Conservation (phyloP, 768 basidiomycete species). For the Leucocoprinus sp. region DNA sequence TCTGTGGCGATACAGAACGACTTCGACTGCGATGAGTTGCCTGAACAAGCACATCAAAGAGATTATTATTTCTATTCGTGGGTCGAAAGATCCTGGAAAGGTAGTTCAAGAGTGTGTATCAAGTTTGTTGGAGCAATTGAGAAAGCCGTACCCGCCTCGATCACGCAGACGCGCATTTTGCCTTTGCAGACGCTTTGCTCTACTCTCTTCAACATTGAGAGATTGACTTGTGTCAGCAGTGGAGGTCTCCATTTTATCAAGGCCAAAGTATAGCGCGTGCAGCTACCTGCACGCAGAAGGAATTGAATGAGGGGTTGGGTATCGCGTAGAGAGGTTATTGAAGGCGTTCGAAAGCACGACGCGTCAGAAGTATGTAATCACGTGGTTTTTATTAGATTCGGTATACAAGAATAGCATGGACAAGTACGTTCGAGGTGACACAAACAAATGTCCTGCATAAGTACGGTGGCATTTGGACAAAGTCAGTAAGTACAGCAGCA, state of each 20-base stretch:
- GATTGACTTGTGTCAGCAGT: background rate
- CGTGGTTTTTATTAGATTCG: too few relatives aligned
- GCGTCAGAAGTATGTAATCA: too few relatives aligned
- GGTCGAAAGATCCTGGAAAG: conserved; percentile 51
- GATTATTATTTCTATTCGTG: conserved; percentile 32
- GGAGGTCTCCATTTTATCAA: conserved; percentile 6
- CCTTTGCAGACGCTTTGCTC: conserved; percentile 49
- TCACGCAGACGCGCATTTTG: conserved; percentile 63
- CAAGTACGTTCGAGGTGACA: too few relatives aligned
- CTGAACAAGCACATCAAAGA: conserved; percentile 39
- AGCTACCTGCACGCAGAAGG: background rate
- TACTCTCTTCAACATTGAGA: conserved; percentile 46
- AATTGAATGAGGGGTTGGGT: background rate
- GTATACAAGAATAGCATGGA: too few relatives aligned
- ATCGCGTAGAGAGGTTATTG: background rate
- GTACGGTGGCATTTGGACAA: too few relatives aligned
- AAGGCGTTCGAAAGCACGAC: too few relatives aligned
- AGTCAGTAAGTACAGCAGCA: too few relatives aligned
- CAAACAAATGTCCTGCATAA: too few relatives aligned
- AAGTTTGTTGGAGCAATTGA: background rate
- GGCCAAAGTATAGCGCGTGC: background rate
- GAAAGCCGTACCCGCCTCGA: conserved; percentile 50
- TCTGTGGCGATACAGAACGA: conserved; percentile 8
- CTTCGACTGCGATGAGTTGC: conserved; percentile 11
- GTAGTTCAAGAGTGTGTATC: background rate